Evolutionary conservation across 768 basidiomycete species (phyloP).

Genomic region (Suillus paluster): DNA sequence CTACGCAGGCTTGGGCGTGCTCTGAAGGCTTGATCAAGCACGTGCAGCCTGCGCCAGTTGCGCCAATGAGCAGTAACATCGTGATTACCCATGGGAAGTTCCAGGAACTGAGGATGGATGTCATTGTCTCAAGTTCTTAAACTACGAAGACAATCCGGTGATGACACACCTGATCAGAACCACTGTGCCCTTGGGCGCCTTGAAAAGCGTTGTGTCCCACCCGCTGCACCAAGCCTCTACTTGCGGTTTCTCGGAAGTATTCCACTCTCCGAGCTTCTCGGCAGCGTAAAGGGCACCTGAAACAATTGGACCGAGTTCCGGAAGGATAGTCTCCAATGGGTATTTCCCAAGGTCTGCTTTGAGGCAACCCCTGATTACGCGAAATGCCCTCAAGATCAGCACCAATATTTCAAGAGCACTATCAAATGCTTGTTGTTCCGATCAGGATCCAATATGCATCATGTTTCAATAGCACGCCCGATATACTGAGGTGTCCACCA

Average conservation of each 20-base stretch:
- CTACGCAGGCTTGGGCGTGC: conserved; percentile 47
- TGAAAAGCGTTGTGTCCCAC: conserved; percentile 55
- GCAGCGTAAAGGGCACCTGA: conserved; percentile 45
- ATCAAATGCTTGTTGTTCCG: no score
- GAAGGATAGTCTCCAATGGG: conserved; percentile 16
- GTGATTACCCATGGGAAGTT: conserved; percentile 61
- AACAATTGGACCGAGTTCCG: conserved; percentile 36
- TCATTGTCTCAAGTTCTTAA: background rate
- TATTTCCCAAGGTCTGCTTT: conserved; percentile 34
- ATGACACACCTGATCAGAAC: conserved; percentile 54
- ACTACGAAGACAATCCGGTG: background rate
- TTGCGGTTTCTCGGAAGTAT: conserved; percentile 41
- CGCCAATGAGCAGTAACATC: conserved; percentile 60
- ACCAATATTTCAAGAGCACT: no score
- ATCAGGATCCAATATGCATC: no score
- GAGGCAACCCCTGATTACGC: no score
- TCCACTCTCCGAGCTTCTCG: conserved; percentile 59
- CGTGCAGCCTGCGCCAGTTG: conserved; percentile 69
- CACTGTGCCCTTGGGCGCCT: conserved; percentile 60
- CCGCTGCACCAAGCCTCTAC: conserved; percentile 44
- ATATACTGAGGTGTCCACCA: no score
- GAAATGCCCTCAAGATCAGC: no score
- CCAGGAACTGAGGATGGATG: conserved; percentile 50
- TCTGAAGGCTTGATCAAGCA: conserved; percentile 67
- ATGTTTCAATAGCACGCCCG: no score